Evolutionary conservation across 106 monocot species (phyloP).

Genomic region (Apostasia shenzhenica): DNA sequence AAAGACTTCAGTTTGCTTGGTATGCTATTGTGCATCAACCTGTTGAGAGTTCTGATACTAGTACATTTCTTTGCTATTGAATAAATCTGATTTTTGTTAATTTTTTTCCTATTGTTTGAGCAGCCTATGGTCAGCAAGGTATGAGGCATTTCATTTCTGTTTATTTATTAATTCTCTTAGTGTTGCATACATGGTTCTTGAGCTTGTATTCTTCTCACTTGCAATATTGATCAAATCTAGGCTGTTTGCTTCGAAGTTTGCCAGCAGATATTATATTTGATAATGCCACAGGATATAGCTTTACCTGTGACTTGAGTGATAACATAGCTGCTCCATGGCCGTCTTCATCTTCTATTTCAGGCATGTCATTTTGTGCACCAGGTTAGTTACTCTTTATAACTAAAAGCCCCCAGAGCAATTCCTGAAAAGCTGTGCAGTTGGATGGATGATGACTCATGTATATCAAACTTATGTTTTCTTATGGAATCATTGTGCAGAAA

Average conservation of each 20-base stretch:
- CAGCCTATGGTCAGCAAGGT: slow-evolving; percentile 99
- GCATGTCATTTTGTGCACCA: slow-evolving; percentile 91
- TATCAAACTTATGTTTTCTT: not conserved
- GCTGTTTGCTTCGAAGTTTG: slow-evolving; percentile 90
- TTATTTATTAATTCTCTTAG: not conserved
- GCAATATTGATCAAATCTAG: slow-evolving; percentile 29
- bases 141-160: slow-evolving; percentile 3
- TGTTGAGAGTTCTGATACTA: not conserved
- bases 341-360: slow-evolving; percentile 85
- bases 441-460: not conserved
- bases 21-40: slow-evolving; percentile 12
- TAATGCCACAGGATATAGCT: slow-evolving; percentile 82
- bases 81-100: slow-evolving; percentile 6
- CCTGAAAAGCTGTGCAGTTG: not conserved
- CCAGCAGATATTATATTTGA: slow-evolving; percentile 87
- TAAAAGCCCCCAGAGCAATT: not conserved
- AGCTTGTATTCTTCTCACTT: not conserved
- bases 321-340: slow-evolving; percentile 99
- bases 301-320: slow-evolving; percentile 95
- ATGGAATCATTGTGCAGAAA: slow-evolving; percentile 48
- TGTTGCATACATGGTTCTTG: not conserved
- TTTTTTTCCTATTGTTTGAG: not conserved
- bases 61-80: not conserved
- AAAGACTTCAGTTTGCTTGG: slow-evolving; percentile 99
- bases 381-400: slow-evolving; percentile 25